Evolutionary conservation across 306 rosid genomes (phyloP).

Genomic region (Sindora glabra): DNA sequence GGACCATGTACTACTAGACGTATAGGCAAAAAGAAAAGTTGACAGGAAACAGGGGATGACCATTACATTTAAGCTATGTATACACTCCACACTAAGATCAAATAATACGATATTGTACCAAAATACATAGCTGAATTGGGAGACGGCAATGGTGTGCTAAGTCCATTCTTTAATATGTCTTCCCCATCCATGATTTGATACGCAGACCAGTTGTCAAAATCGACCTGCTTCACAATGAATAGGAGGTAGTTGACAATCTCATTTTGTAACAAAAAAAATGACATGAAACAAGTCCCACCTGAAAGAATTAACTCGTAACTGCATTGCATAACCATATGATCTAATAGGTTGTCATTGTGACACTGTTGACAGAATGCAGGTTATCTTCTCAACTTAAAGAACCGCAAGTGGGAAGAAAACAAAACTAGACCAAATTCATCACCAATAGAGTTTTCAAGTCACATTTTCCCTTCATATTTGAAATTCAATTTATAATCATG

Average conservation of each 20-base stretch:
- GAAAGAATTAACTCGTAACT: no score
- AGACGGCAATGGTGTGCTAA: no score
- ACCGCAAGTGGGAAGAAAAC: slow-evolving; percentile 6
- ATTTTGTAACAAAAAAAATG: not conserved
- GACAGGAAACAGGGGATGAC: no score
- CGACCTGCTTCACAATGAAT: not conserved
- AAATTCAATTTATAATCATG: slow-evolving; percentile 67
- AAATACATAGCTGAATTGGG: no score
- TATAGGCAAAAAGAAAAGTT: no score
- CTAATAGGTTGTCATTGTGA: not conserved
- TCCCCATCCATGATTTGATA: no score
- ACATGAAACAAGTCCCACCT: not conserved
- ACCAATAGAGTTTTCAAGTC: slow-evolving; percentile 15
- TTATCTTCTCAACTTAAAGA: not conserved
- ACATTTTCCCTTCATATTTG: slow-evolving; percentile 81
- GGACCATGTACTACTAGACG: no score
- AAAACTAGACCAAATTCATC: slow-evolving; percentile 4
- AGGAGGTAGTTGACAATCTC: not conserved
- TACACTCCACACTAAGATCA: no score
- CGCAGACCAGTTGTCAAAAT: no score
- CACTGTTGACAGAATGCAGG: not conserved
- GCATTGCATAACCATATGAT: not conserved
- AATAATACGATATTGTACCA: no score
- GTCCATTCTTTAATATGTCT: no score
- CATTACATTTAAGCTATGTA: no score